A percentile compares a stretch with the other conserved stretches of the same genome.
These are phyloP conservation scores for Cladosporium sp. DNA, from an alignment of 2,329 filamentous ascomycete species.

Conservation along the genomic window DNA sequence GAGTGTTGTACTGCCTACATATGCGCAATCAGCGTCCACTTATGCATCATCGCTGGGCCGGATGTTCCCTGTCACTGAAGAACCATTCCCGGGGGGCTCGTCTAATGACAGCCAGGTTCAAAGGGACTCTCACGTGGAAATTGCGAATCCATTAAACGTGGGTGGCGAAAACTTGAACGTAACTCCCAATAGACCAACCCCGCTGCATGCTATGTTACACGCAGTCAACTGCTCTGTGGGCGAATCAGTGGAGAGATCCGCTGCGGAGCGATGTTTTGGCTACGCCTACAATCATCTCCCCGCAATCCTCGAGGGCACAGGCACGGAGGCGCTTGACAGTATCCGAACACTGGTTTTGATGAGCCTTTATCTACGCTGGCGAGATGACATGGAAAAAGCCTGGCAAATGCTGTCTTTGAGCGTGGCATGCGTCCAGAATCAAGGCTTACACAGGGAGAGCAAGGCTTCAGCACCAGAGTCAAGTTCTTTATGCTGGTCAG, in stretches of 20 bases:
- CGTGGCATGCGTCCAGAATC: background rate
- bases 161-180: too few relatives aligned
- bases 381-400: conserved; percentile 1
- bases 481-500: background rate
- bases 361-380: conserved; percentile 4
- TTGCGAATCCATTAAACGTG: too few relatives aligned
- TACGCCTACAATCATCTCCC: background rate
- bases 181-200: too few relatives aligned
- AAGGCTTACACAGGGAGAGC: background rate
- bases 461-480: background rate
- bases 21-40: background rate
- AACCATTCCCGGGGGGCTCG: too few relatives aligned
- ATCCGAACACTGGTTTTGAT: background rate
- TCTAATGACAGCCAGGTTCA: too few relatives aligned
- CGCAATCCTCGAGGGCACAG: background rate
- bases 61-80: too few relatives aligned
- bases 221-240: too few relatives aligned
- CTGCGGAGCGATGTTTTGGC: background rate
- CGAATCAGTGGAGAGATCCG: too few relatives aligned
- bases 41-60: background rate
- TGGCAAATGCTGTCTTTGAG: conserved; percentile 3
- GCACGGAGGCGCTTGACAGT: background rate
- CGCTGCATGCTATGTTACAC: too few relatives aligned
- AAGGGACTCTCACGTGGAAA: too few relatives aligned
- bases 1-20: background rate